These are phyloP conservation scores for Triticum dicoccoides DNA, from an alignment of 176 grass and related monocot genomes.

Conservation along the genomic window DNA sequence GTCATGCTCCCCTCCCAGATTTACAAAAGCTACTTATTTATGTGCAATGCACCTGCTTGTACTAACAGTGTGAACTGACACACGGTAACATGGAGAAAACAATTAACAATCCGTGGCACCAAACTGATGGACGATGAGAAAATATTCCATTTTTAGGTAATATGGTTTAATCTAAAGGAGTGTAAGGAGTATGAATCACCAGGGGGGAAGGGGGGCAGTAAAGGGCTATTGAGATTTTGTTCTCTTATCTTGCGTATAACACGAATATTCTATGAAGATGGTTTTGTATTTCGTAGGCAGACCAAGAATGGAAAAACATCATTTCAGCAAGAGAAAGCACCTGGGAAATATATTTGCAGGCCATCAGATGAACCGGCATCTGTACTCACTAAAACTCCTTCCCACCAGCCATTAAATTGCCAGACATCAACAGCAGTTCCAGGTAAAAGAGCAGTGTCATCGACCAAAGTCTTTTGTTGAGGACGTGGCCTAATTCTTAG, in stretches of 20 bases:
- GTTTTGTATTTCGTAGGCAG: neutral
- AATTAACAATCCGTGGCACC: neutral
- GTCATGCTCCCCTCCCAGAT: neutral
- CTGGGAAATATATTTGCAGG: constrained; percentile 73
- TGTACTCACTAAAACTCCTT: constrained; percentile 60
- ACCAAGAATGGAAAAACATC: neutral
- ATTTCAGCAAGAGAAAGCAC: constrained; percentile 27
- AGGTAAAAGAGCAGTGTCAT: constrained; percentile 36
- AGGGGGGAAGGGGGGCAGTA: no score
- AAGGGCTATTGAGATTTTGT: neutral
- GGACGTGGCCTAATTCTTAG: constrained; percentile 63
- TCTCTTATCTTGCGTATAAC: neutral
- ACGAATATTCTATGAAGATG: neutral
- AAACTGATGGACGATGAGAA: neutral
- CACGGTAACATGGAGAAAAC: neutral
- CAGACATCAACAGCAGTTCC: constrained; percentile 82
- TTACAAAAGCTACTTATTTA: neutral
- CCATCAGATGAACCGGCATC: constrained; percentile 41
- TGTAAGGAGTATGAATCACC: neutral
- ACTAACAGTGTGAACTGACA: neutral
- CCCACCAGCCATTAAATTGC: constrained; percentile 96
- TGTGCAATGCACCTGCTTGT: neutral
- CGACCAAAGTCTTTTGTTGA: constrained; percentile 45
- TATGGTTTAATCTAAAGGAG: neutral
- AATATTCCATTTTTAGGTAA: neutral